Evolutionary conservation across 2,329 filamentous ascomycete species (phyloP).

Genomic region (Fusarium praegraminearum): DNA sequence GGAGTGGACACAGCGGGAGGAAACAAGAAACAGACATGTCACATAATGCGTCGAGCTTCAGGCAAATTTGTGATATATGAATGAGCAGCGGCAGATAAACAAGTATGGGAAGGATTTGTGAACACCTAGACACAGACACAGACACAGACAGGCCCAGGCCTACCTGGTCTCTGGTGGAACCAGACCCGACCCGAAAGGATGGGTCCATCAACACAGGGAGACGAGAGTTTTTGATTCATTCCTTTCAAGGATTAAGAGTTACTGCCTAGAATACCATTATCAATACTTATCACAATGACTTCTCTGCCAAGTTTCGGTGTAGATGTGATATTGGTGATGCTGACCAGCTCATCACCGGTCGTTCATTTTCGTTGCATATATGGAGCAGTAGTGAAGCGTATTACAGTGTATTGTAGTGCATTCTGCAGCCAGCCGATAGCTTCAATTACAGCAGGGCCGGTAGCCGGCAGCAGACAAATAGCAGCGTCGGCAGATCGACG

Average conservation of each 20-base stretch:
- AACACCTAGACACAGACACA: not conserved
- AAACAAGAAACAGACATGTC: constrained; percentile 14
- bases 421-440: constrained; percentile 16
- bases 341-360: constrained; percentile 21
- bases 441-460: not conserved
- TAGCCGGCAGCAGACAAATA: constrained; percentile 14
- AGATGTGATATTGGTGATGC: constrained; percentile 6
- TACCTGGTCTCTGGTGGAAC: constrained; percentile 9
- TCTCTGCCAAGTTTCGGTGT: constrained; percentile 16
- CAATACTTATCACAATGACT: not conserved
- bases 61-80: constrained; percentile 14
- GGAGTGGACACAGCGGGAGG: constrained; percentile 12
- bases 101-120: not conserved
- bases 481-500: constrained; percentile 39
- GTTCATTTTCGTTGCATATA: constrained; percentile 1
- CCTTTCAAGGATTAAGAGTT: constrained; percentile 13
- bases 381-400: not conserved
- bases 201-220: constrained; percentile 22
- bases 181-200: constrained; percentile 25
- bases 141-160: constrained; percentile 11
- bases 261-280: not conserved
- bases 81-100: constrained; percentile 19
- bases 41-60: constrained; percentile 8
- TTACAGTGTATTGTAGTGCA: not conserved
- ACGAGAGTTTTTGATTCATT: constrained; percentile 18